Evolutionary conservation across 106 monocot species (phyloP), one percentile per base, ranked within the genome.

Genomic region (Acorus gramineus): DNA sequence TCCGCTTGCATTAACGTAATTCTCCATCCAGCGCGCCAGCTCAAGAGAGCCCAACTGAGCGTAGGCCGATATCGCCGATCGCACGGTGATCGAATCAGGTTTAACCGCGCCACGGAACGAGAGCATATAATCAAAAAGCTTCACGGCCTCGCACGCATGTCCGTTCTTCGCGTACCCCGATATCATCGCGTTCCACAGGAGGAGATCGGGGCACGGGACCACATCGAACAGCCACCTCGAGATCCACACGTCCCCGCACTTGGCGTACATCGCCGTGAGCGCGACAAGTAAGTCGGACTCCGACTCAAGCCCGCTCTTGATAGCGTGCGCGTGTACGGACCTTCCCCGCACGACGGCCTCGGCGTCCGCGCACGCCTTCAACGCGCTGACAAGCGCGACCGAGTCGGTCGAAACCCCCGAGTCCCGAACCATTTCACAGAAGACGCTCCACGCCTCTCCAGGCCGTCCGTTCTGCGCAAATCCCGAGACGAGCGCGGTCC

Each of bases 181-280:
- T 57, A 93, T 88, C 87, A 93, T 93, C 0, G 85, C 77, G 55
- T 93, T 93, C 87, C 87, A 93, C 3, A 88, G 74, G 53, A 93
- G 75, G 46, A 88, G 61, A 58, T 70, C 56, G 4, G 67, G 73
- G 4, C 50, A 63, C 4, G 63, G 9, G 4, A 82, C 71, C 8
- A 8, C 46, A 11, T 93, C 80, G 49, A 93, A 87, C 56, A 93
- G 14, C 6, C 49, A 12, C 57, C 71, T 77, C 2, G 87, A 87
- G 47, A 63, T 46, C 11, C 54, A 43, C 7, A 88, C 73, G 46
- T 74, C 63, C 4, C 93, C 85, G 46, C 75, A 88, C 47, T 85
- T 87, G 11, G 88, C 82, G 65, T 93, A 93, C 85, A 88, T 81
- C 2, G 82, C 65, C 55, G 78, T 83, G 8, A 93, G 62, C 5